Percentiles rank a stretch among this genome's conserved stretches.
These are phyloP conservation scores for Pyricularia grisea DNA, from an alignment of 2,329 filamentous ascomycete genomes.

Conservation along the genomic window DNA sequence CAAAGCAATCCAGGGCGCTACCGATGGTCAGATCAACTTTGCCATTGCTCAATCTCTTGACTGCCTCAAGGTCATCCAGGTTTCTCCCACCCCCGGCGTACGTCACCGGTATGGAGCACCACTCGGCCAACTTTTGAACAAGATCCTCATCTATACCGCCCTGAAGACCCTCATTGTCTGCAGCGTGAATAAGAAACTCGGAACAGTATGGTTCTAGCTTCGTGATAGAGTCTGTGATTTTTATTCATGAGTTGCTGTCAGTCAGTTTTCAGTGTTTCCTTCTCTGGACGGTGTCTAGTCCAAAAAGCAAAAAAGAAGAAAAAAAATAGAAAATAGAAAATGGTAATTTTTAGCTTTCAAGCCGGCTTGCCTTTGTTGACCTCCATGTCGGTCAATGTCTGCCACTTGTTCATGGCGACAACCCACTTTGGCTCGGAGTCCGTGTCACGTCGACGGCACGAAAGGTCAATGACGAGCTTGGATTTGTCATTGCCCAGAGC, in stretches of 20 bases:
- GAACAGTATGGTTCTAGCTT: constrained; percentile 84
- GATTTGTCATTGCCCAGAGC: constrained; percentile 64
- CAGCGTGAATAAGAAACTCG: constrained; percentile 94
- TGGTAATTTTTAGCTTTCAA: background rate
- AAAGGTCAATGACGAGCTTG: constrained; percentile 90
- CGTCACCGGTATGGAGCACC: constrained; percentile 88
- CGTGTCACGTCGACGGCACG: constrained; percentile 54
- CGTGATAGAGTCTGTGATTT: constrained; percentile 60
- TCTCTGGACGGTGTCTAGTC: no score
- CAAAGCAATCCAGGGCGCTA: constrained; percentile 93
- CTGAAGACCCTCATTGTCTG: constrained; percentile 92
- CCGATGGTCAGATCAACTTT: constrained; percentile 92
- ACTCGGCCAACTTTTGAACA: constrained; percentile 65
- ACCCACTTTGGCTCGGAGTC: constrained; percentile 64
- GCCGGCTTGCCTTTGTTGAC: constrained; percentile 64
- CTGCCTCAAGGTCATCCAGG: constrained; percentile 72
- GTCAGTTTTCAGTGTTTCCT: background rate
- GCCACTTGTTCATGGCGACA: constrained; percentile 99
- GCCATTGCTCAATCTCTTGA: constrained; percentile 68
- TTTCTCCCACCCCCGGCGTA: constrained; percentile 90
- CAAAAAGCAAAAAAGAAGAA: no score
- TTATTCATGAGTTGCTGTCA: background rate
- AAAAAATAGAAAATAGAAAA: no score
- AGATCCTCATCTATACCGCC: constrained; percentile 82
- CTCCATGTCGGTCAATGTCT: constrained; percentile 94